Conservation (phyloP, 2,329 filamentous ascomycete genomes). For the Penicillium sp. region DNA sequence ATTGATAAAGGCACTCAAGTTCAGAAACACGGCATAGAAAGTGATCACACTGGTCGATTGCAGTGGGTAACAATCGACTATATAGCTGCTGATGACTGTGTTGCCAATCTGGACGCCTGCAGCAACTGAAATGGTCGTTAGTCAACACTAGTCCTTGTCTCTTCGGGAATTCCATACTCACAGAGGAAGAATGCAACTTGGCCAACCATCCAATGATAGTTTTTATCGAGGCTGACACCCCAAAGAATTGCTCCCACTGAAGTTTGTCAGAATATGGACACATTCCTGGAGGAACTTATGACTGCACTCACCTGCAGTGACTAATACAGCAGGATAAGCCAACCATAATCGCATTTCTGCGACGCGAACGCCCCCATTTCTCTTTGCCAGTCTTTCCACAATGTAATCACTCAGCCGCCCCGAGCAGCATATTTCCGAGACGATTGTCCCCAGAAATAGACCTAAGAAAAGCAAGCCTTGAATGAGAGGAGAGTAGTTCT, state of each 20-base stretch:
- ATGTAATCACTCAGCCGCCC: conserved; percentile 55
- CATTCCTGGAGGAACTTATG: background rate
- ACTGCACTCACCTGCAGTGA: conserved; percentile 41
- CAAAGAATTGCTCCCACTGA: conserved; percentile 52
- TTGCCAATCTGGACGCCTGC: conserved; percentile 59
- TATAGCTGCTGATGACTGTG: conserved; percentile 52
- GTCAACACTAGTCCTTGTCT: background rate
- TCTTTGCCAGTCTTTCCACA: conserved; percentile 46
- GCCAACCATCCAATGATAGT: conserved; percentile 58
- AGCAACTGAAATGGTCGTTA: conserved; percentile 40
- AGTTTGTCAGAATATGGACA: background rate
- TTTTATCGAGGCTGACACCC: conserved; percentile 54
- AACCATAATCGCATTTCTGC: conserved; percentile 59
- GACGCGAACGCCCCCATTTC: conserved; percentile 44
- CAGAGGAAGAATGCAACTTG: conserved; percentile 57
- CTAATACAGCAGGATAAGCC: conserved; percentile 51
- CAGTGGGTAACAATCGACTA: conserved; percentile 56
- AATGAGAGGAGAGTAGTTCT: conserved; percentile 47
- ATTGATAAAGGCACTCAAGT: conserved; percentile 49
- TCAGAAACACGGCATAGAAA: conserved; percentile 56
- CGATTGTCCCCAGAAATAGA: conserved; percentile 52
- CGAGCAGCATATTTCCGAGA: conserved; percentile 53
- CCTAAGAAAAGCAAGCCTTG: conserved; percentile 56
- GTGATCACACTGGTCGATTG: conserved; percentile 55
- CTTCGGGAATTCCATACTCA: conserved; percentile 29